Base-by-base conservation (phyloP, 1,284 basidiomycete genomes). In the Mrakiaceae sp. region DNA sequence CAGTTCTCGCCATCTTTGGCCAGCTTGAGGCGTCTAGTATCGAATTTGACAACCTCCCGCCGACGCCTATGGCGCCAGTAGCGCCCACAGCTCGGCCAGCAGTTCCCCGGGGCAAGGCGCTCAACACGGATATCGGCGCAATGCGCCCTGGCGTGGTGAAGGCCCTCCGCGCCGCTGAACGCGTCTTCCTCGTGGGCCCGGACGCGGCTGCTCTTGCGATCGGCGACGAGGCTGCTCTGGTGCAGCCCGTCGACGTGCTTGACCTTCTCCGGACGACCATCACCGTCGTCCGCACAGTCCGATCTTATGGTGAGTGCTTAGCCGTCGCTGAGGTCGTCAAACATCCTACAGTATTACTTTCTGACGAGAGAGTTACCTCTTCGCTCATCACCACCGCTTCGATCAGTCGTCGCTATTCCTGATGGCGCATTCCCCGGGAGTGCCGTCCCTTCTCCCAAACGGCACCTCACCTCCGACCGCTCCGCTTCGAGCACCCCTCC, bases 101-200 rank as follows among this genome's bases (percentile, higher is more conserved):
- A 71, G 6, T 9, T n/a, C 79, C 79, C 67, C 43, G 52, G 58
- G 76, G 3, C 81, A 81, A 80, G 0, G 79, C 81, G 68, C 78
- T 84, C 69, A 87, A 83, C 70, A 81, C 81, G 1, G 84, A 90
- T 72, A 85, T 87, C 8, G 86, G 86, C 64, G 81, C 81, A 27
- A 80, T 88, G 42, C 80, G 85, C 51, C 85, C 86, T 4, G 82
- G 82, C 0, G 85, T 87, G 27, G 80, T 87, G 39, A 82, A 85
- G 42, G 87, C 88, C 69, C 80, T 91, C 50, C 77, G 78, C n/a
- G 76, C 80, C 7, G 82, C 86, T 48, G 77, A 82, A 10, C 74
- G 74, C 1, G 80, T 78, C 2, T 89, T 87, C 27, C 27, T 27
- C 27, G 27, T 27, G 27, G 27, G 27, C 27, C 27, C 27, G 27